Evolutionary conservation across 306 rosid species (phyloP).

Genomic region (Inga laurina): DNA sequence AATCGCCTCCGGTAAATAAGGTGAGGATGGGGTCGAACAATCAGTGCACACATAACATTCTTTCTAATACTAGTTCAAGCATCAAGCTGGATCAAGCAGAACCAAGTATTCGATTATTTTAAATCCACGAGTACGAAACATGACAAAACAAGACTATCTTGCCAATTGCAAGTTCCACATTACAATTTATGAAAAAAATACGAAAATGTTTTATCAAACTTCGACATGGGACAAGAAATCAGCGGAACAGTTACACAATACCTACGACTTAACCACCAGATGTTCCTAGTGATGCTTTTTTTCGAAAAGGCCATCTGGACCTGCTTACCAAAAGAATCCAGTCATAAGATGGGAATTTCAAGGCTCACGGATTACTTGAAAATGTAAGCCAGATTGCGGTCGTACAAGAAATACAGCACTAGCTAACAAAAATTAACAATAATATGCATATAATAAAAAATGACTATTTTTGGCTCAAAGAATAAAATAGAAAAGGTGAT

Average conservation of each 20-base stretch:
- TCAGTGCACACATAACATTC: not conserved
- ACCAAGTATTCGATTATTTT: constrained; percentile 27
- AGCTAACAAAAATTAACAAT: not conserved
- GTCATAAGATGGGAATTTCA: constrained; percentile 24
- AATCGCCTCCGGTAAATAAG: not conserved
- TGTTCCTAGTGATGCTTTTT: constrained; percentile 41
- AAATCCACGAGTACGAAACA: constrained; percentile 9
- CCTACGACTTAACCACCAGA: constrained; percentile 24
- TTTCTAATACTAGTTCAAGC: not conserved
- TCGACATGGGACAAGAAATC: constrained; percentile 14
- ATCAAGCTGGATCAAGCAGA: not conserved
- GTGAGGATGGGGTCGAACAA: not conserved
- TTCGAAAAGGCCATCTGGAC: constrained; percentile 59
- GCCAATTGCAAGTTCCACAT: constrained; percentile 32
- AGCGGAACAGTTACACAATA: constrained; percentile 1
- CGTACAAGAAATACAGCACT: not conserved
- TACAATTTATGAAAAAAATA: constrained; percentile 29
- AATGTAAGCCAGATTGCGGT: constrained; percentile 2
- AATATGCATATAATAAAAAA: not conserved
- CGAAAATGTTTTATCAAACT: constrained; percentile 15
- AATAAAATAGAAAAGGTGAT: not conserved
- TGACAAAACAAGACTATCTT: not conserved
- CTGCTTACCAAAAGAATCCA: constrained; percentile 36
- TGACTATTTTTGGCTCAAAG: not conserved
- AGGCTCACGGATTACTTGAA: constrained; percentile 16